phyloP scores from a whole-genome alignment of 2,329 filamentous ascomycete species.

The Blastomyces parvus region DNA sequence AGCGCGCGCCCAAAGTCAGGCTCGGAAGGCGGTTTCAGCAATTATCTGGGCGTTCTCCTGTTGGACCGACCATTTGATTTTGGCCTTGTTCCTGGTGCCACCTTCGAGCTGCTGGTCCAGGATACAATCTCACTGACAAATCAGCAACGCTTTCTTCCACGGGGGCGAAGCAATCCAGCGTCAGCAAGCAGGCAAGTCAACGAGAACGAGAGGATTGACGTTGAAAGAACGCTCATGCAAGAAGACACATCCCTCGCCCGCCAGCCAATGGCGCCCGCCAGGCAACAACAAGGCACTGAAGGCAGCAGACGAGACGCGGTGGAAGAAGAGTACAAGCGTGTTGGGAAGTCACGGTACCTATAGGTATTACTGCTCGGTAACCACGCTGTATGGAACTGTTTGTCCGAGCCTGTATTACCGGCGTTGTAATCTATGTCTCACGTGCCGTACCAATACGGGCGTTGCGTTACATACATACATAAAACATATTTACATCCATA shows the following conservation, averaged over 20 bases:
- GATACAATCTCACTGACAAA: not conserved
- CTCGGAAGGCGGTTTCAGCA: not conserved
- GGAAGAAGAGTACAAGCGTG: not conserved
- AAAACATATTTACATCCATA: too few relatives aligned
- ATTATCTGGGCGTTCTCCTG: not conserved
- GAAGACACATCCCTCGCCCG: not conserved
- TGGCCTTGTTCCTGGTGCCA: conserved; percentile 1
- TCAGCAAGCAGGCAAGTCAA: too few relatives aligned
- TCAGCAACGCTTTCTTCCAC: not conserved
- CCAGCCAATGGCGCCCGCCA: not conserved
- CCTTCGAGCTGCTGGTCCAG: not conserved
- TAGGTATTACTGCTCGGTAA: too few relatives aligned
- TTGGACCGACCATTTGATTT: not conserved
- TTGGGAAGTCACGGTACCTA: not conserved
- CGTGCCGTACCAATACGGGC: not conserved
- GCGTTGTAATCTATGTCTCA: not conserved
- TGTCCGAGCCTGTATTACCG: not conserved
- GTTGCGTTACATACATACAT: not conserved
- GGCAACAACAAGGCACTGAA: not conserved
- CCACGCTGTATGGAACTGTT: not conserved
- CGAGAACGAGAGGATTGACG: not conserved
- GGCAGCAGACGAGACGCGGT: too few relatives aligned
- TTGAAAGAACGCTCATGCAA: not conserved
- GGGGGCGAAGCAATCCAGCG: not conserved
- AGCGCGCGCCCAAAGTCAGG: not conserved